Evolutionary conservation across 1,284 basidiomycete genomes (phyloP).

Genomic region (Irpex lacteus): DNA sequence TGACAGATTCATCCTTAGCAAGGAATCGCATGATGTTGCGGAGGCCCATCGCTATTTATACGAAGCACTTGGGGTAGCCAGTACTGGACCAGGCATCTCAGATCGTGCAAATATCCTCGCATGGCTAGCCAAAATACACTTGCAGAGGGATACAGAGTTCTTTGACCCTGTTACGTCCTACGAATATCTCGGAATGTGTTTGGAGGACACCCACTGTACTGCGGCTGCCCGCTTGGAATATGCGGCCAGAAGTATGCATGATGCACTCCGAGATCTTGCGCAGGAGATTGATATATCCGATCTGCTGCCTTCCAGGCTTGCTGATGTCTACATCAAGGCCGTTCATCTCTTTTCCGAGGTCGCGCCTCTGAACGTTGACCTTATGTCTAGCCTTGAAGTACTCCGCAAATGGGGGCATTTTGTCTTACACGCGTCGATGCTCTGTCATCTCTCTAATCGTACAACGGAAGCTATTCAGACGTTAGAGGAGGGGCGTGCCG

Average conservation of each 20-base stretch:
- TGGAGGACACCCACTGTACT: background rate
- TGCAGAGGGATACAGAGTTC: background rate
- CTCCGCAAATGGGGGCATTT: background rate
- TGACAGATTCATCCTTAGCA: background rate
- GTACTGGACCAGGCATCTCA: background rate
- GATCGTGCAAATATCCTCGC: background rate
- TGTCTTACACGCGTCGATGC: background rate
- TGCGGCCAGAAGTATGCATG: background rate
- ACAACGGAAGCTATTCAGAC: conserved; percentile 4
- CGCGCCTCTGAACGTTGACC: background rate
- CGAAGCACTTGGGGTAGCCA: background rate
- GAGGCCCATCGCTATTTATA: background rate
- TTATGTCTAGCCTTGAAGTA: background rate
- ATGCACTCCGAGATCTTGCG: background rate
- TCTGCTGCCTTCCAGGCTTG: background rate
- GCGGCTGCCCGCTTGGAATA: background rate
- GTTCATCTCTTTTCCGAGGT: background rate
- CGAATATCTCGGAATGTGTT: background rate
- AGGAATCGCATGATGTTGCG: background rate
- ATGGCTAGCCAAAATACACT: background rate
- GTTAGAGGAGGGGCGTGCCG: conserved; percentile 8
- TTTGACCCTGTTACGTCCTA: background rate
- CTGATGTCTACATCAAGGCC: background rate
- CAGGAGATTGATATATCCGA: background rate
- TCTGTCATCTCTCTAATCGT: background rate